Base-by-base conservation (phyloP, 1,284 basidiomycete species). In the Mycena sp. region DNA sequence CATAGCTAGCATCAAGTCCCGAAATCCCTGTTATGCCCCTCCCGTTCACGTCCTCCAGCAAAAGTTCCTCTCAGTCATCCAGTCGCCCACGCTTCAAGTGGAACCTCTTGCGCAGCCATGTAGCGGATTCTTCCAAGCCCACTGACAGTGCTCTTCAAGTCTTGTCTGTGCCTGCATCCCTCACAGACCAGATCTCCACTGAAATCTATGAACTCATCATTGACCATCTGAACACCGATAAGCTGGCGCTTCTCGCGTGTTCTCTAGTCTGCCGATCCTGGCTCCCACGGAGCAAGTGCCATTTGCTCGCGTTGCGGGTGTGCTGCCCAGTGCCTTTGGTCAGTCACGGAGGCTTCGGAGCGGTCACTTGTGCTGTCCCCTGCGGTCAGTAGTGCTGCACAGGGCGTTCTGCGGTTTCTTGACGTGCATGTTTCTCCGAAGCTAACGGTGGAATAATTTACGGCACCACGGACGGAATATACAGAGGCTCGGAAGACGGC, bases 131-230 rank as follows among this genome's bases (percentile, higher is more conserved):
- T 9, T 9, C 9, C 40, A 7, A 25, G 7, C 26, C 26, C 14
- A 7, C 32, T 7, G 7, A 9, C 32, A n/a, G n/a, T n/a, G n/a
- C n/a, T n/a, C n/a, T n/a, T n/a, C n/a, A n/a, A n/a, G n/a, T 25
- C 12, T 14, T 28, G 16, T 35, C 52, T 3, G 29, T 56, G 19
- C 28, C 60, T 16, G 12, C 25, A 35, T 19, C 43, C 14, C 26
- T 61, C 12, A 61, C 58, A 6, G 58, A 55, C 21, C 46, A 52
- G 25, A 12, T 61, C 7, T 48, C 63, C 3, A 65, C 58, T 5
- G 63, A 65, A 37, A 21, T 65, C 25, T 65, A 57, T 29, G 63
- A 65, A 29, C 48, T 49, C 12, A 58, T 65, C n/a, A 37, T 61
- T 16, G 53, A 60, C 29, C 43, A 38, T 19, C 49, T 64, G 2